These are phyloP conservation scores for Picocystis sp. DNA, from an alignment of 163 green algal species.

Conservation along the genomic window DNA sequence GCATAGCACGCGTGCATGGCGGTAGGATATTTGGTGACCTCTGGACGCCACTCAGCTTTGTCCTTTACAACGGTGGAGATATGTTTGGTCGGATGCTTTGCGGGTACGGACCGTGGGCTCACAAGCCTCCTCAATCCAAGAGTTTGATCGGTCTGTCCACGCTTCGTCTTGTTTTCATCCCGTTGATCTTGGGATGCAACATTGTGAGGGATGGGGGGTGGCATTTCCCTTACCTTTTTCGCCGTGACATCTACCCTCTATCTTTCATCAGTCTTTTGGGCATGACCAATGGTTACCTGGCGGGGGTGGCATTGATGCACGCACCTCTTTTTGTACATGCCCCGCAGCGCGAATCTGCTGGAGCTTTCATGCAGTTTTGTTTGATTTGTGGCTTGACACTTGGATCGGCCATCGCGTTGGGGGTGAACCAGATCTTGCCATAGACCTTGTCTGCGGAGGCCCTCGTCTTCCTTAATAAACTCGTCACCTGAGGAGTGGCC, in stretches of 20 bases:
- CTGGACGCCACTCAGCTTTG: conserved; percentile 37
- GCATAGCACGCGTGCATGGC: conserved; percentile 11
- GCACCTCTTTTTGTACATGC: not conserved
- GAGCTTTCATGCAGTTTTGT: too few relatives aligned
- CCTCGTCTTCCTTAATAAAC: too few relatives aligned
- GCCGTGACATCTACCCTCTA: not conserved
- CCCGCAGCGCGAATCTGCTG: too few relatives aligned
- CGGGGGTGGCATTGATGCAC: not conserved
- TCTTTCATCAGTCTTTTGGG: not conserved
- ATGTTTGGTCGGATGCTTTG: conserved; percentile 26
- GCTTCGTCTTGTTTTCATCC: conserved; percentile 10
- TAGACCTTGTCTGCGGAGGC: too few relatives aligned
- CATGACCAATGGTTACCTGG: conserved; percentile 1
- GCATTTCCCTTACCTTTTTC: not conserved
- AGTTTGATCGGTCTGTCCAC: conserved; percentile 25
- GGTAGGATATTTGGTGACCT: conserved; percentile 34
- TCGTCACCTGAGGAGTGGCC: too few relatives aligned
- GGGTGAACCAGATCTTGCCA: too few relatives aligned
- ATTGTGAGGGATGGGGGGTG: conserved; percentile 15
- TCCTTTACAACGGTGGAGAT: conserved; percentile 29
- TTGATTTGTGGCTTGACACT: too few relatives aligned
- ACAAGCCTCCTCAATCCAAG: conserved; percentile 16
- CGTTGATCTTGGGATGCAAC: conserved; percentile 32
- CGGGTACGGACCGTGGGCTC: conserved; percentile 28
- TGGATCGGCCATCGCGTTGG: too few relatives aligned